Base-by-base conservation (phyloP, 495 filamentous ascomycete species). In the Lasiosphaeria hispida region DNA sequence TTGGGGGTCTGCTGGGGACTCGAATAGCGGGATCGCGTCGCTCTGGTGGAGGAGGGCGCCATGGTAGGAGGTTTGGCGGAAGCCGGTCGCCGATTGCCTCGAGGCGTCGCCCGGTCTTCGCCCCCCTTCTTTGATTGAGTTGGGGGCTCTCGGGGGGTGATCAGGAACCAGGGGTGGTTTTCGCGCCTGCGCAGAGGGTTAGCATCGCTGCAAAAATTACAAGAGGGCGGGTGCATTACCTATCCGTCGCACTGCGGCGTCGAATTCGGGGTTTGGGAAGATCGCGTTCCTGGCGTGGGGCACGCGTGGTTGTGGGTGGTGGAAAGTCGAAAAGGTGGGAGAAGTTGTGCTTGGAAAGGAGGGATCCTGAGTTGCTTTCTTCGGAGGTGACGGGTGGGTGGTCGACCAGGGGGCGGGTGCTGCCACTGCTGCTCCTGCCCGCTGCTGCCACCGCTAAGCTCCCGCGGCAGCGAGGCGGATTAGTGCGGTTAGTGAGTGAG, bases 1-100 rank as follows among this genome's bases (percentile, higher is more conserved):
- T 69, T 71, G 34, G 72, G 58, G 6, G 65, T 63, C 44, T 68
- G 65, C 49, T 77, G 71, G 11, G 84, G 84, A 55, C 82, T 86
- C 57, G 83, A 80, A 48, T 72, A 77, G 13, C 83, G 77, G 64
- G 80, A 83, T 72, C 74, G 75, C 45, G 72, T 69, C 14, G 77
- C 58, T 69, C 73, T 72, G 59, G 63, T 64, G 52, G 67, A 71
- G 39, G 70, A 58, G 48, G 73, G 58, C 55, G 71, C 65, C 65
- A 72, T 74, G 62, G 41, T 62, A 54, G 40, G 37, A 47, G 55
- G 40, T 48, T 37, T 64, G 55, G 40, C 37, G 2, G 23, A 30
- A 30, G 23, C 23, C 23, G 34, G 36, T 41, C 36, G 34, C 37
- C 19, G 36, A 10, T 44, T 35, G 40, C 37, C 19, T 41, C 36